Conservation (phyloP, 148 eudicot species). For the Arbutus unedo region DNA sequence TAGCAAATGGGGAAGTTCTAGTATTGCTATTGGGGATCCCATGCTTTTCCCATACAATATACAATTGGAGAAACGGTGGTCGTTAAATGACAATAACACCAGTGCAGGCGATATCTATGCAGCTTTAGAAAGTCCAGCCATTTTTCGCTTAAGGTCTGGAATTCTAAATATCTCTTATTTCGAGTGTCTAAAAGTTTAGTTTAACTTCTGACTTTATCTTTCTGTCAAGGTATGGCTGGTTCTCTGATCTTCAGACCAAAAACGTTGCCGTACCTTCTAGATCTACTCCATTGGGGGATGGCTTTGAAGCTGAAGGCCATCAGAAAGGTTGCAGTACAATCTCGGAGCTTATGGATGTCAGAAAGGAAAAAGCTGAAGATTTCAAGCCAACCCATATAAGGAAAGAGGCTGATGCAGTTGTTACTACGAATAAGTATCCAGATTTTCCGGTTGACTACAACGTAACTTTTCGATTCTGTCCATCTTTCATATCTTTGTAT, state of each 20-base stretch:
- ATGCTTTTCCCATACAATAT: constrained; percentile 61
- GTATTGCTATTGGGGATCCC: constrained; percentile 56
- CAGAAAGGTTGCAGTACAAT: constrained; percentile 17
- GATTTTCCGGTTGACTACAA: constrained; percentile 22
- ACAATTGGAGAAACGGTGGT: constrained; percentile 55
- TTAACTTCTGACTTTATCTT: constrained; percentile 29
- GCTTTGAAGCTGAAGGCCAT: constrained; percentile 23
- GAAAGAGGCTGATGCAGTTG: constrained; percentile 22
- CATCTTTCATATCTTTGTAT: background rate
- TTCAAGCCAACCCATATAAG: constrained; percentile 21
- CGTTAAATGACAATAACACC: constrained; percentile 40
- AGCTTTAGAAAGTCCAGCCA: constrained; percentile 53
- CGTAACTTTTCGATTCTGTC: constrained; percentile 30
- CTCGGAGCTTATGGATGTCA: constrained; percentile 21
- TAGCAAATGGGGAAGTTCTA: constrained; percentile 76
- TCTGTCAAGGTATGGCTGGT: constrained; percentile 82
- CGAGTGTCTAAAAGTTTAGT: background rate
- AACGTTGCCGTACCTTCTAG: constrained; percentile 22
- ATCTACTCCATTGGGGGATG: constrained; percentile 18
- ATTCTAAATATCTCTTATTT: constrained; percentile 8
- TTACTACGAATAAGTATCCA: constrained; percentile 24
- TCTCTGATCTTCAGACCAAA: constrained; percentile 32
- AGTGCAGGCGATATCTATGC: constrained; percentile 64
- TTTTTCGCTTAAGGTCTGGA: constrained; percentile 76
- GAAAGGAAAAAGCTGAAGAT: constrained; percentile 22